A percentile compares a stretch with the other conserved stretches of the same genome.
Conservation (phyloP, 1,139 yeast genomes). For the Yamadazyma aaseri region DNA sequence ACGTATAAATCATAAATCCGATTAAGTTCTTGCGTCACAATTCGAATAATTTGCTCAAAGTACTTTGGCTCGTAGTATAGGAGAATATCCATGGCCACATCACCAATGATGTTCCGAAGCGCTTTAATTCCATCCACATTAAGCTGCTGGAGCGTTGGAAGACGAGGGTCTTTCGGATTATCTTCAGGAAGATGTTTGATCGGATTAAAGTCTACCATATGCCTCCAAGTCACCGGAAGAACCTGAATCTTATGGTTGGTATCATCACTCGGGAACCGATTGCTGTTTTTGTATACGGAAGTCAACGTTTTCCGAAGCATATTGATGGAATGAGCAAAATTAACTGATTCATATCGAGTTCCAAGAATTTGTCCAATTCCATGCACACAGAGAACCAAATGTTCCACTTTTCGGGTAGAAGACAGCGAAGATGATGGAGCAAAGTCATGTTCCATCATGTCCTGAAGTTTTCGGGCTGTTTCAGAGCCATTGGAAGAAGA, state of each 20-base stretch:
- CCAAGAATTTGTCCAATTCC: conserved; percentile 94
- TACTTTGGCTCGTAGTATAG: conserved; percentile 80
- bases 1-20: conserved; percentile 59
- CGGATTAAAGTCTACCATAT: conserved; percentile 55
- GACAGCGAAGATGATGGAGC: conserved; percentile 32
- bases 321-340: conserved; percentile 84
- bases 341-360: conserved; percentile 72
- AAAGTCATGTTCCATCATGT: conserved; percentile 54
- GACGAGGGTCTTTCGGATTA: conserved; percentile 32
- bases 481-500: conserved; percentile 12
- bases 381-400: conserved; percentile 80
- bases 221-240: conserved; percentile 77
- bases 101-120: conserved; percentile 75
- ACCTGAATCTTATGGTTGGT: conserved; percentile 68
- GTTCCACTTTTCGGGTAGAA: conserved; percentile 63
- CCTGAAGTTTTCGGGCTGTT: conserved; percentile 19
- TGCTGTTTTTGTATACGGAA: conserved; percentile 49
- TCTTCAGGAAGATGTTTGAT: conserved; percentile 15
- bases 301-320: conserved; percentile 65
- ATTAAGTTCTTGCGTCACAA: conserved; percentile 72
- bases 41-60: conserved; percentile 57
- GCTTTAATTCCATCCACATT: conserved; percentile 82
- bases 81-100: conserved; percentile 81
- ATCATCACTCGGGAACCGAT: conserved; percentile 28
- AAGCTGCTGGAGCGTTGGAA: conserved; percentile 70